Base-by-base conservation (phyloP, 768 basidiomycete genomes). In the Amanita fuliginea region DNA sequence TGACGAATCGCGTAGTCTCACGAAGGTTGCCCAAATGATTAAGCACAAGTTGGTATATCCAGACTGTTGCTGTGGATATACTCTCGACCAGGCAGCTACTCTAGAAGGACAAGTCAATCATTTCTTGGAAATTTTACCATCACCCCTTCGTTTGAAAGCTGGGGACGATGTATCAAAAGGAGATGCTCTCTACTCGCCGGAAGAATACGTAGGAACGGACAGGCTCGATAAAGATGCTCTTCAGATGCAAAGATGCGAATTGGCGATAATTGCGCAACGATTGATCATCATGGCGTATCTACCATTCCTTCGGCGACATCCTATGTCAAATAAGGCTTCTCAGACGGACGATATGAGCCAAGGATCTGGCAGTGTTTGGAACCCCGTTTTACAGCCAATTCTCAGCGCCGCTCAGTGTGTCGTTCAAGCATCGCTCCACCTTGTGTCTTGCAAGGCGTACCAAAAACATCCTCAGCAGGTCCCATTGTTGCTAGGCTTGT, bases 391-490 rank as follows among this genome's bases (percentile, higher is more conserved):
- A 11, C 69, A 75, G 33, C 77, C 78, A 30, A 74, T 74, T 26
- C 68, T 84, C 35, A 76, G 74, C 47, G 84, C 87, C 1, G 83
- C 84, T 8, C 83, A 86, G 56, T 62, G 64, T 2, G 74, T 87
- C 50, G 67, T 87, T 32, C 71, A 70, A 50, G 76, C 81, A 0
- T 66, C 71, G 35, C 70, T 71, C 19, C 49, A 26, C 16, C 22
- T 35, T 54, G 59, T 16, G 60, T 67, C 54, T 71, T 69, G 67
- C 36, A 48, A 47, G 35, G 26, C 11, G 24, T 37, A 44, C 47
- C 51, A 40, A 36, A 30, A 44, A 40, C 22, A 28, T 42, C 36
- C 52, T 42, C 30, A 51, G 30, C 53, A 50, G 21, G 39, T 49
- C 44, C 18, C 54, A 37, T 52, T 55, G 35, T 49, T 57, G 22